Evolutionary conservation across 441 rosid genomes (phyloP), one percentile per base, ranked within the genome.

Genomic region (Croton laevigatus): DNA sequence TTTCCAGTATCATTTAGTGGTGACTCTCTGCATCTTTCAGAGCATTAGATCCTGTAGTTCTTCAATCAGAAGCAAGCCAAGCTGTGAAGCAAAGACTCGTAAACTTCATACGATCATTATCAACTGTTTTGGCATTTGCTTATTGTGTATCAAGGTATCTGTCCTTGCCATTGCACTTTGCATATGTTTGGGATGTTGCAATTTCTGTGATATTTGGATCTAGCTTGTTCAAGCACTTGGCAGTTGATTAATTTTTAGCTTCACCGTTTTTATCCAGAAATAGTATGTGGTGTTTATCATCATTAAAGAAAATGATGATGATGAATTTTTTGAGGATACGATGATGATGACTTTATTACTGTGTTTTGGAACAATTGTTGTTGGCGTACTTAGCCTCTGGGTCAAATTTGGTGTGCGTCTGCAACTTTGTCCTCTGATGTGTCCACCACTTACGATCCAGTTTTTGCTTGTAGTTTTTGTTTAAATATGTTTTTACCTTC

Each of bases 121-220:
- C 98, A 55, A 91, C 94, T 3, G 96, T 89, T 66, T 78, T 93
- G 81, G 90, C 97, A 49, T 85, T 88, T 73, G 91, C 97, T 19
- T 85, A 81, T 76, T 89, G 96, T 82, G 76, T 91, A 59, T 89
- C 98, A 53, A 88, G 97, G 98, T 93, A 68, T 79, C 86, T 40
- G 13, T 75, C 59, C 22, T 74, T 74, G 71, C 32, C 6, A 22
- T 37, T 7, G 6, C 23, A 40, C 36, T 23, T 27, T 27, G 13
- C 7, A 6, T 19, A 4, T 44, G 23, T 27, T 17, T 17, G 17
- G 23, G 49, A 42, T 27, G 22, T 44, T 32, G 49, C 23, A 57
- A 38, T 55, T 34, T 38, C 38, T 14, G 54, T 53, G 19, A 63
- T 71, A 44, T 23, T 53, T 63, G 27, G 54, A 22, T 48, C 51